A percentile compares a stretch with the other conserved stretches of the same genome.
phyloP scores from a whole-genome alignment of 169 alveolate genomes.

The Eimeria necatrix region DNA sequence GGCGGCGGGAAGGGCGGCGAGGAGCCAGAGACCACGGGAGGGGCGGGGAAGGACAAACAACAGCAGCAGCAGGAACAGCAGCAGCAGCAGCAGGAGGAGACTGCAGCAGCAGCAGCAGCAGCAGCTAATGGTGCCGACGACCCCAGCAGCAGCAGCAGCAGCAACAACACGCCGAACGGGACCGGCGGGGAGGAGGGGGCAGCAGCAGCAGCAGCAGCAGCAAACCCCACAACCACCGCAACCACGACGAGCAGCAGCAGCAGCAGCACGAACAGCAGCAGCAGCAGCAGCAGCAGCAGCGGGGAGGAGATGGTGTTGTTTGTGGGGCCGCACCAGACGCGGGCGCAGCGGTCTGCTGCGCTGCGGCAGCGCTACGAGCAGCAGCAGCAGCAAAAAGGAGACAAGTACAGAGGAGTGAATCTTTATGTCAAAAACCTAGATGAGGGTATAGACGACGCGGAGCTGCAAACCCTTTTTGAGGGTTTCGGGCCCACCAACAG shows the following conservation, averaged over 20 bases:
- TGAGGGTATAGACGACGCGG: conserved; percentile 93
- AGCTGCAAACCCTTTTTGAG: conserved; percentile 92
- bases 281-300: conserved; percentile 79
- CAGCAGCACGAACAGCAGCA: conserved; percentile 15
- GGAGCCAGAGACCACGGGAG: conserved; percentile 19
- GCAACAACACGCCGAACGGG: background rate
- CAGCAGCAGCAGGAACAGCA: background rate
- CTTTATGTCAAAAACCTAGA: conserved; percentile 95
- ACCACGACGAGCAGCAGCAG: conserved; percentile 67
- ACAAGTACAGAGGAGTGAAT: conserved; percentile 92
- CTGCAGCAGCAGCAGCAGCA: too few species aligned
- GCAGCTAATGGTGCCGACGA: background rate
- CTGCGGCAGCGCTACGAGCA: conserved; percentile 92
- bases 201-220: conserved; percentile 22
- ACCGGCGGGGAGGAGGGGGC: conserved; percentile 80
- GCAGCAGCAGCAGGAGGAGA: too few species aligned
- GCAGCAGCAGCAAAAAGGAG: conserved; percentile 84
- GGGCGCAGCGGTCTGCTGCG: conserved; percentile 93
- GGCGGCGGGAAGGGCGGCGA: conserved; percentile 58
- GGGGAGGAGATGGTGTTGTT: conserved; percentile 87
- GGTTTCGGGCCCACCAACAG: conserved; percentile 95
- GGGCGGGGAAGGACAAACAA: background rate
- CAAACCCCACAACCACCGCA: background rate
- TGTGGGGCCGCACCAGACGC: conserved; percentile 94
- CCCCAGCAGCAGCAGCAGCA: too few species aligned